Conservation (phyloP, 352 stramenopile genomes). For the Phytophthora chlamydospora region DNA sequence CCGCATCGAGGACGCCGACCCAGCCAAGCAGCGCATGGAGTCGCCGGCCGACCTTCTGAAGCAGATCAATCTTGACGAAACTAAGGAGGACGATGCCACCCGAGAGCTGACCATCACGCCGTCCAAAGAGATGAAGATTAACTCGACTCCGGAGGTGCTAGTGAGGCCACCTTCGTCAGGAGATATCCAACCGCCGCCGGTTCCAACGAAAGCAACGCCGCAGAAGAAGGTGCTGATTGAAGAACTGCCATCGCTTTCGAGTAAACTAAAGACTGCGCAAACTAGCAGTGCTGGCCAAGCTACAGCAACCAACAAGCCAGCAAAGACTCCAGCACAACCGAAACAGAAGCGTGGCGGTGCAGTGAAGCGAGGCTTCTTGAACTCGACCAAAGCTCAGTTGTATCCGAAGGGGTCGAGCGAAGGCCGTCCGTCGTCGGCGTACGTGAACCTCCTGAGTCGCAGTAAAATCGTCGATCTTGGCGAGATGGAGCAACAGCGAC, state of each 20-base stretch:
- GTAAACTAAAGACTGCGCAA: conserved; percentile 1
- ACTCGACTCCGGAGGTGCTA: conserved; percentile 10
- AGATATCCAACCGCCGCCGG: conserved; percentile 16
- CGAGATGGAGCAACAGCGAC: conserved; percentile 48
- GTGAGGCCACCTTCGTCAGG: conserved; percentile 12
- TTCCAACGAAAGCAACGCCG: background rate
- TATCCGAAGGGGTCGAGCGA: conserved; percentile 80
- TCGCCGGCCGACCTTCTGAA: conserved; percentile 65
- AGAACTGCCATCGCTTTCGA: conserved; percentile 36
- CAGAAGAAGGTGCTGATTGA: conserved; percentile 54
- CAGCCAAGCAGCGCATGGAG: conserved; percentile 39
- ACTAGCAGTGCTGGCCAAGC: background rate
- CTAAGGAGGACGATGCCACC: conserved; percentile 19
- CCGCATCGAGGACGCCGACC: conserved; percentile 49
- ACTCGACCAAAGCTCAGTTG: conserved; percentile 57
- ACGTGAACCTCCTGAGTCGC: conserved; percentile 79
- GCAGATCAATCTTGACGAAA: conserved; percentile 42
- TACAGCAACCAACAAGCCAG: background rate
- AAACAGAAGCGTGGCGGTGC: conserved; percentile 30
- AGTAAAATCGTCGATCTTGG: conserved; percentile 84
- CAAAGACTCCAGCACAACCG: conserved; percentile 9
- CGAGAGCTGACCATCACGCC: conserved; percentile 20
- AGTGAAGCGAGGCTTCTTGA: conserved; percentile 85
- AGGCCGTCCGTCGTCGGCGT: conserved; percentile 63
- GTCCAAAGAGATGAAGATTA: conserved; percentile 12